These are phyloP conservation scores for Epicoccum sorghinum DNA, from an alignment of 2,329 filamentous ascomycete genomes.

Conservation along the genomic window DNA sequence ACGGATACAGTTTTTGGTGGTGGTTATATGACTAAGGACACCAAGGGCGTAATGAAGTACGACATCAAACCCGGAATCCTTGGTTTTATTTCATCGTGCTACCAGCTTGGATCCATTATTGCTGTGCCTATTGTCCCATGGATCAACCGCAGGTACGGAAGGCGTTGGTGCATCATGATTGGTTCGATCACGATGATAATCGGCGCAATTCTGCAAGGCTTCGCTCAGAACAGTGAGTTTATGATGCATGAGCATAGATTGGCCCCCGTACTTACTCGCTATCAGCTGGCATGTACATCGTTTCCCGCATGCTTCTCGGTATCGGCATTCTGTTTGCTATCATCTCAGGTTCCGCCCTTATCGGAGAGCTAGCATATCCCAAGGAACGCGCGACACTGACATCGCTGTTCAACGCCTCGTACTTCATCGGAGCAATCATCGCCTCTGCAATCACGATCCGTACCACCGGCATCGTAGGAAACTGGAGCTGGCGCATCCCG, in stretches of 20 bases:
- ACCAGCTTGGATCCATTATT: conserved; percentile 44
- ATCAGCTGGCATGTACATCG: conserved; percentile 63
- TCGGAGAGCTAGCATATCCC: conserved; percentile 66
- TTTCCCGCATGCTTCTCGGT: conserved; percentile 65
- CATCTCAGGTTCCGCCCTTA: conserved; percentile 62
- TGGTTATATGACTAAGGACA: conserved; percentile 26
- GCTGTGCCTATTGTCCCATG: conserved; percentile 43
- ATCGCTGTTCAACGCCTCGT: conserved; percentile 66
- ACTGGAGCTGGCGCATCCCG: conserved; percentile 59
- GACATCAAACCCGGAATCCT: conserved; percentile 36
- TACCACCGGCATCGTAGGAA: conserved; percentile 50
- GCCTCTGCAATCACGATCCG: conserved; percentile 58
- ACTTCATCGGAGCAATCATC: conserved; percentile 60
- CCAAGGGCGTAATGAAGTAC: conserved; percentile 21
- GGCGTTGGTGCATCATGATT: conserved; percentile 62
- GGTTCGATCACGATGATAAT: conserved; percentile 64
- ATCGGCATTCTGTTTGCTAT: conserved; percentile 67
- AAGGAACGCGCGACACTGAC: conserved; percentile 66
- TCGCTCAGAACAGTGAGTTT: conserved; percentile 44
- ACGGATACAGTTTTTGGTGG: conserved; percentile 36
- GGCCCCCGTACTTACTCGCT: background rate
- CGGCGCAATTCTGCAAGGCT: conserved; percentile 65
- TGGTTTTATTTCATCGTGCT: conserved; percentile 45
- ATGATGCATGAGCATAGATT: too few relatives aligned
- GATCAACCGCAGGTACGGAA: conserved; percentile 53